Evolutionary conservation across 2,329 filamentous ascomycete species (phyloP), one percentile per base, ranked within the genome.

Genomic region (Sphaerostilbella broomeana): DNA sequence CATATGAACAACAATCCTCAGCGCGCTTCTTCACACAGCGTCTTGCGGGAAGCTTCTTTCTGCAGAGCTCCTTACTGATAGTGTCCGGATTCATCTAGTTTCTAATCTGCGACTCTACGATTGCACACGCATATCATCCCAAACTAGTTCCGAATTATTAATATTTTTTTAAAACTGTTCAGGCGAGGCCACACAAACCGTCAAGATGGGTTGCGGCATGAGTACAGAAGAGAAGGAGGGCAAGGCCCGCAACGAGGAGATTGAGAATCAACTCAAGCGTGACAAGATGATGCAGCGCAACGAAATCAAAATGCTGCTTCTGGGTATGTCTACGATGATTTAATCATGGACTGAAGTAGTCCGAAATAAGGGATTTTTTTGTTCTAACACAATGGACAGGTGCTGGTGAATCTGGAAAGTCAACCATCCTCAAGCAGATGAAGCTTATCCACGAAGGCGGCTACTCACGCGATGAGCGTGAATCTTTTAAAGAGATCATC

Each of bases 171-270:
- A 38, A 11, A 27, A 28, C 18, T 24, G 29, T 35, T 36, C 42
- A 49, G 45, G 47, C 45, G 37, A 50, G 36, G 39, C 41, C 40
- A 47, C 46, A 38, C 45, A 51, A 45, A 55, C 65, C 68, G 72
- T 63, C 83, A 88, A 74, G 59, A 98, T 98, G 92, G 92, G 92
- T 81, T 98, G 92, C 68, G 90, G 90, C 70, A 94, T 95, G 87
- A 97, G 90, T 67, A 95, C 92, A 62, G 92, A 97, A 75, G 92
- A 97, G 73, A 95, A 95, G 84, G 92, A 97, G 88, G 90, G 92
- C 72, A 97, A 95, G 86, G 86, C 88, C 75, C 84, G 92, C 57
- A 97, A 98, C 65, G 92, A 98, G 77, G 90, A 97, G 80, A 98
- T 98, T 61, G 92, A 98, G 72, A 97, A 95, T 67, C 90, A 97